Evolutionary conservation across 805 yeast genomes (phyloP), one percentile per base, ranked within the genome.

Genomic region (Zygotorulaspora chibaensis): DNA sequence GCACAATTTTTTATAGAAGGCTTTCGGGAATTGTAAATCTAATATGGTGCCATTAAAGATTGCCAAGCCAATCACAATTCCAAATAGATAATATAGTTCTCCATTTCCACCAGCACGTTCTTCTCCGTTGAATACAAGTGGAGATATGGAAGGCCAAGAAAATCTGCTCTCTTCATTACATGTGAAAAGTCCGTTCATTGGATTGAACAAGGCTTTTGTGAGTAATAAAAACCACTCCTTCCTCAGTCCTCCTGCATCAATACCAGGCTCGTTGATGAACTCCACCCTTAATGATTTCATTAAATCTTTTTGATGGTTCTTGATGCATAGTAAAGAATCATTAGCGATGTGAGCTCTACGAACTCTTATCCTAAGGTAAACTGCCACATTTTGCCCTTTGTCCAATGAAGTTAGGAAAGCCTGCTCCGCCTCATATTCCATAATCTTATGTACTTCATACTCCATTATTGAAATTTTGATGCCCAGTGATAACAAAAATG

Each of bases 191-290:
- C 87, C 88, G 27, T 80, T 77, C 38, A 71, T 69, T 1, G 89
- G 84, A 56, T 76, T 77, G 59, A 90, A 85, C 1, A 91, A 63
- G 20, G 83, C 83, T 47, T 77, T 77, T 1, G 86, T 81, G 33
- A 93, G 68, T 33, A 90, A 66, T 39, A 80, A 70, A 63, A 93
- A 90, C 99, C 99, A 91, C 59, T 91, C 99, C 59, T 89, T 90
- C 56, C 84, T 80, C 47, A 91, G 72, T 0, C 99, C 99, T 2
- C 99, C 98, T 0, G 89, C 97, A 68, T 91, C 99, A 17, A 91
- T 77, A 0, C 98, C 99, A 0, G 90, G 95, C 59, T 91, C 99
- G 48, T 82, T 82, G 3, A 83, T 68, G 62, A 93, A 91, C 56
- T 86, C 90, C 8, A 93, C 83, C 50, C 80, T 75, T 26, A 91